Conservation (phyloP, 2,329 filamentous ascomycete species). For the Botrytis cinerea region DNA sequence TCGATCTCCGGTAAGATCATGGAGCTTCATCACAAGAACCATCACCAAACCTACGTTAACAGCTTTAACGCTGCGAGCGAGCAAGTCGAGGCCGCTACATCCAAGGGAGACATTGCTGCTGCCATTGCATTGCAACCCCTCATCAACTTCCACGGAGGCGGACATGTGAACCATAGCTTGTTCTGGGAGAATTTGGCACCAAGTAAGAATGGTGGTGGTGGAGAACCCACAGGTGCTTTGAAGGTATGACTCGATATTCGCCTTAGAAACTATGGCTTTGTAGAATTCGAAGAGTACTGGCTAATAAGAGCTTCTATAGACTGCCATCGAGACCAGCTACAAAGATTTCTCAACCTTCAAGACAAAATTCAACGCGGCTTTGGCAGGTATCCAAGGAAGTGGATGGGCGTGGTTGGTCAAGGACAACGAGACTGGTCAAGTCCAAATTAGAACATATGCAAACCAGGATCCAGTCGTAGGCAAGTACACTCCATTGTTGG, state of each 20-base stretch:
- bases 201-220: constrained; percentile 63
- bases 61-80: constrained; percentile 80
- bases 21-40: constrained; percentile 92
- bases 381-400: constrained; percentile 61
- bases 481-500: constrained; percentile 77
- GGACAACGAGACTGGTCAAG: constrained; percentile 54
- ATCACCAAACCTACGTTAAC: constrained; percentile 93
- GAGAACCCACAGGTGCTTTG: constrained; percentile 55
- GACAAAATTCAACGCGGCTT: constrained; percentile 58
- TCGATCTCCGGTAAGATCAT: constrained; percentile 87
- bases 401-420: constrained; percentile 61
- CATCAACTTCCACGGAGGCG: constrained; percentile 68
- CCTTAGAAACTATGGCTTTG: not conserved
- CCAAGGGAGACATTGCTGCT: constrained; percentile 53
- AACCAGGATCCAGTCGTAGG: constrained; percentile 91
- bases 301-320: constrained; percentile 29
- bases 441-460: constrained; percentile 69
- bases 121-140: constrained; percentile 57
- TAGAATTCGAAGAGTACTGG: not conserved
- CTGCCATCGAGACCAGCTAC: constrained; percentile 46
- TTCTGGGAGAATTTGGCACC: constrained; percentile 74
- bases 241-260: constrained; percentile 34
- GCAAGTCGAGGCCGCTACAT: constrained; percentile 62
- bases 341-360: constrained; percentile 56
- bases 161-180: constrained; percentile 67